Conservation (phyloP, 2,329 filamentous ascomycete species). For the Aspergillus ruber region DNA sequence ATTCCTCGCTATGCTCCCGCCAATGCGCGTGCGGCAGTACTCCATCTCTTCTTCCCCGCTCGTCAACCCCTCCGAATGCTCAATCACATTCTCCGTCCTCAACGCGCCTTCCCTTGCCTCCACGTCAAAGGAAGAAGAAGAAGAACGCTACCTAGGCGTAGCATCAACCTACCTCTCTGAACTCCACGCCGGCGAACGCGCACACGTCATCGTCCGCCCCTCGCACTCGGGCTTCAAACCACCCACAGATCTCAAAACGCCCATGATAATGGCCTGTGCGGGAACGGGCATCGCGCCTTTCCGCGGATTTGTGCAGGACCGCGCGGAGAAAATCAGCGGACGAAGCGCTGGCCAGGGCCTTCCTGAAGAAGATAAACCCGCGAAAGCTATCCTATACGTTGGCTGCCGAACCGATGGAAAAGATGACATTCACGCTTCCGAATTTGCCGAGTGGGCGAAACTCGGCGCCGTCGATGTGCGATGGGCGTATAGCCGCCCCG, state of each 20-base stretch:
- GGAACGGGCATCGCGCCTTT: constrained; percentile 56
- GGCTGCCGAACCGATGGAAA: constrained; percentile 30
- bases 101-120: constrained; percentile 45
- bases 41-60: constrained; percentile 71
- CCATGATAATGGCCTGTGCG: constrained; percentile 35
- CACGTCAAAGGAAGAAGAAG: constrained; percentile 32
- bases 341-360: constrained; percentile 10
- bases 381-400: constrained; percentile 29
- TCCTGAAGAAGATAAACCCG: constrained; percentile 16
- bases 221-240: constrained; percentile 32
- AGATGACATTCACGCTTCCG: constrained; percentile 31
- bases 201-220: constrained; percentile 30
- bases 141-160: constrained; percentile 50
- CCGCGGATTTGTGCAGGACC: constrained; percentile 58
- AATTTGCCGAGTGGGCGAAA: constrained; percentile 51
- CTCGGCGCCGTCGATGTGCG: constrained; percentile 56
- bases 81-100: constrained; percentile 64
- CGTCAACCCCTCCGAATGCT: constrained; percentile 49
- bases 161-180: constrained; percentile 55
- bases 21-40: constrained; percentile 73
- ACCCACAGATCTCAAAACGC: constrained; percentile 26
- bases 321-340: constrained; percentile 37
- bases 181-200: constrained; percentile 25
- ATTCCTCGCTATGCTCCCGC: constrained; percentile 66
- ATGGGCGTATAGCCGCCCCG: constrained; percentile 53